Evolutionary conservation across 1,284 basidiomycete species (phyloP), one percentile per base, ranked within the genome.

Genomic region (Fistulinella staudtii): DNA sequence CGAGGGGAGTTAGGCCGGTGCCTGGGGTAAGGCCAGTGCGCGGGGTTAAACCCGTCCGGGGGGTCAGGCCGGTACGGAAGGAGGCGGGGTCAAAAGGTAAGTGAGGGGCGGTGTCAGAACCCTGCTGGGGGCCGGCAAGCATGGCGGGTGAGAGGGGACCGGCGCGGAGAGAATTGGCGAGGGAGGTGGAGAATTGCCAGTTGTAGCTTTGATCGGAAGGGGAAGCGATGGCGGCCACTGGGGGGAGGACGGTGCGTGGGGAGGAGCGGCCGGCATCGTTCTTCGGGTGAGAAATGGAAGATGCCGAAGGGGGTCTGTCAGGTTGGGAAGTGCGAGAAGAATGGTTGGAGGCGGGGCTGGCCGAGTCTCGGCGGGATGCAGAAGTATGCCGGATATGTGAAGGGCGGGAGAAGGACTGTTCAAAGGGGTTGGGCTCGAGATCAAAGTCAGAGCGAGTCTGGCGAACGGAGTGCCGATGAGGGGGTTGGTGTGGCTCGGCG

Each of bases 351-450:
- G 68, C 64, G 23, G 69, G 67, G 18, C 63, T 65, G 28, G 68
- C 67, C 11, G 67, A 68, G 43, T 73, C 67, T 36, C 70, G 64
- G 38, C 63, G 55, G 39, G 67, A 53, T 52, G 67, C 50, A 60
- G 68, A 40, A 51, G 65, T 50, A 69, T 69, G 64, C 5, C 78
- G 71, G 51, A 79, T 66, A 49, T 78, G 77, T 30, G 72, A 70
- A 28, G 77, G 75, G 57, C 74, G 68, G 29, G 78, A 71, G 17
- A 97, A 98, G 41, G 90, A 94, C 67, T 93, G 89, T 63, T 98
- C 94, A 61, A 97, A 98, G 0, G 94, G 94, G 63, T 98, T 98
- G 13, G 90, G 91, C 65, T 98, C 94, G 47, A 92, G 80, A 63
- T 87, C 82, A 64, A 89, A 85, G 61, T 82, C 83, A 35, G 74